These are phyloP conservation scores for Rachicladosporium sp. DNA, from an alignment of 2,329 filamentous ascomycete genomes.

Conservation along the genomic window DNA sequence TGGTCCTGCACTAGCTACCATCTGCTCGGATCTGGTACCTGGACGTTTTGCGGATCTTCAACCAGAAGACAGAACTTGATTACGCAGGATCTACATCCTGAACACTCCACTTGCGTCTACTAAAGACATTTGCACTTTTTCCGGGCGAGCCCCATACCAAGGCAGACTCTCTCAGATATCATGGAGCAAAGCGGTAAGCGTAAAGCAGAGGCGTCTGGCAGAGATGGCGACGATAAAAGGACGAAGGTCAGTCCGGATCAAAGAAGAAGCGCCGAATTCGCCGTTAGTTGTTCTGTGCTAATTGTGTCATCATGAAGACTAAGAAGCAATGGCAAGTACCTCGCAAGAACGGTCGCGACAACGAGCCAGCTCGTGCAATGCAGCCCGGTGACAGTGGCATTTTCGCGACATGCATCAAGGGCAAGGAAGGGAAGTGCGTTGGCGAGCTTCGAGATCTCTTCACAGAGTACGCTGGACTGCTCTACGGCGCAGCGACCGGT, in stretches of 20 bases:
- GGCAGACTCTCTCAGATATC: no score
- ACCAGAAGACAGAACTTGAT: no score
- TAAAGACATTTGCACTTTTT: no score
- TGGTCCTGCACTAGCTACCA: no score
- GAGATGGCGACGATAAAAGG: slow-evolving; percentile 22
- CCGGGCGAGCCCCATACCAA: no score
- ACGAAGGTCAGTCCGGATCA: slow-evolving; percentile 29
- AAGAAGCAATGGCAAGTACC: slow-evolving; percentile 35
- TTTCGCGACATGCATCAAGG: slow-evolving; percentile 65
- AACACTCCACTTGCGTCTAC: no score
- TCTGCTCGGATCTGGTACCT: no score
- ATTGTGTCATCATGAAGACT: slow-evolving; percentile 22
- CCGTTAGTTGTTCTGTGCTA: no score
- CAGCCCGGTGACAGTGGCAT: slow-evolving; percentile 61
- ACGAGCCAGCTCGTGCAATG: slow-evolving; percentile 27
- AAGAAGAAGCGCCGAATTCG: no score
- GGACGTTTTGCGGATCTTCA: no score
- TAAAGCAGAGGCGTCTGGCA: slow-evolving; percentile 22
- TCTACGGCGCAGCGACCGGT: slow-evolving; percentile 35
- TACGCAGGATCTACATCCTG: no score
- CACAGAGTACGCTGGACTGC: slow-evolving; percentile 50
- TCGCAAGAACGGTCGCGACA: slow-evolving; percentile 16
- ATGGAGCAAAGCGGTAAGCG: slow-evolving; percentile 22
- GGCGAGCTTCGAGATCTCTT: slow-evolving; percentile 55
- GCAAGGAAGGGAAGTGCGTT: slow-evolving; percentile 57